Conservation (phyloP, 805 yeast genomes). For the Kuraishia floccosa region DNA sequence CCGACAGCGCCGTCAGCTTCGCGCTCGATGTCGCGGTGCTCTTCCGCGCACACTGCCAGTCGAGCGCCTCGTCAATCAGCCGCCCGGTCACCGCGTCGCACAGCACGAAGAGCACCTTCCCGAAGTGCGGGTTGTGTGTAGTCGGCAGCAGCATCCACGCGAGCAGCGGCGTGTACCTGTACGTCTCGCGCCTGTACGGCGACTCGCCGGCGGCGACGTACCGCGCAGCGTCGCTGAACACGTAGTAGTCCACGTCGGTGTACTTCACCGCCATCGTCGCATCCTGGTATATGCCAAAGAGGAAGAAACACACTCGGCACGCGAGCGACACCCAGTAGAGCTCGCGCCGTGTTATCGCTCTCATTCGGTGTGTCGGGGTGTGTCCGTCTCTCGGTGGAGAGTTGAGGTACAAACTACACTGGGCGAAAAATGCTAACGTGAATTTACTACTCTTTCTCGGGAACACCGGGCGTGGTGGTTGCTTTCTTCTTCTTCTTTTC, state of each 20-base stretch:
- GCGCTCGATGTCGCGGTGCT: conserved; percentile 8
- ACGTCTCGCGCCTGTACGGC: conserved; percentile 81
- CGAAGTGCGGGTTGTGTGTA: conserved; percentile 48
- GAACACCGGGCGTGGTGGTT: too few relatives aligned
- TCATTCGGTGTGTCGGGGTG: too few relatives aligned
- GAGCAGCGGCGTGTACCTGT: conserved; percentile 84
- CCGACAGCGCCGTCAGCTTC: conserved; percentile 18
- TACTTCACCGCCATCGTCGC: conserved; percentile 65
- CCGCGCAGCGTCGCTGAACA: conserved; percentile 84
- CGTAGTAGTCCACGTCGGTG: conserved; percentile 91
- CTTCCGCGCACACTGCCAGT: conserved; percentile 6
- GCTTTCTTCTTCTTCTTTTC: conserved; percentile 67
- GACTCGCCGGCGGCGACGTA: conserved; percentile 47
- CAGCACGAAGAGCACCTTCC: conserved; percentile 65
- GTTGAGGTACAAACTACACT: not conserved
- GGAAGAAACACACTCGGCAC: conserved; percentile 51
- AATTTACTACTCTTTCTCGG: too few relatives aligned
- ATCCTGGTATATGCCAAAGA: conserved; percentile 84
- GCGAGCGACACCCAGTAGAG: conserved; percentile 8
- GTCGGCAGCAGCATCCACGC: conserved; percentile 80
- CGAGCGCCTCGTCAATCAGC: conserved; percentile 33
- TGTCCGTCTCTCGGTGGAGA: too few relatives aligned
- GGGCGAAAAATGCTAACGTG: not conserved
- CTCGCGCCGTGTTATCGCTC: too few relatives aligned
- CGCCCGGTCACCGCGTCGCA: conserved; percentile 79